Evolutionary conservation across 257 asterid species (phyloP).

Genomic region (Penstemon barbatus): DNA sequence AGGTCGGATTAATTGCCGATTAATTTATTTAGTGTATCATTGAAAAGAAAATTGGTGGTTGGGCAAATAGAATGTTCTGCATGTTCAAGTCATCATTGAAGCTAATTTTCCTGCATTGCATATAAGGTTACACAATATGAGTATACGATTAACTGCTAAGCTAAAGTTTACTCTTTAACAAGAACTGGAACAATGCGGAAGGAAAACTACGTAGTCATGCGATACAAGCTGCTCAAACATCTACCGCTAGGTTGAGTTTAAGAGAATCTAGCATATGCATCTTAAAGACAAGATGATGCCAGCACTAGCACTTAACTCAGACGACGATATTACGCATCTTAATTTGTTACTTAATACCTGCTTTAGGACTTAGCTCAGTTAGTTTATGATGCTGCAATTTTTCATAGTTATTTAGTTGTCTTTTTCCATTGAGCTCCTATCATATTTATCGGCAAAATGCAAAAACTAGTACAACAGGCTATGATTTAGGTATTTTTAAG

Average conservation of each 20-base stretch:
- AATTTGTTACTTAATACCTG: not conserved
- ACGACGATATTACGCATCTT: not conserved
- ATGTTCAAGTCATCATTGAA: not conserved
- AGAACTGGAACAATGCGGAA: no score
- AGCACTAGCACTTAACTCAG: not conserved
- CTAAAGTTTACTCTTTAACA: no score
- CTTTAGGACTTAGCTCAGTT: not conserved
- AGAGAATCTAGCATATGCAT: no score
- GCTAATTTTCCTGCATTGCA: not conserved
- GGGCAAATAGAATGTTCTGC: not conserved
- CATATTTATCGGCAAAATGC: not conserved
- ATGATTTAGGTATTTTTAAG: not conserved
- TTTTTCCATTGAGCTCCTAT: not conserved
- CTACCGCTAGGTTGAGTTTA: no score
- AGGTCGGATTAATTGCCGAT: not conserved
- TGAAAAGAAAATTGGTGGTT: not conserved
- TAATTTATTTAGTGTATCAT: not conserved
- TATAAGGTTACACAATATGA: not conserved
- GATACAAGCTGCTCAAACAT: no score
- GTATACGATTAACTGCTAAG: not conserved
- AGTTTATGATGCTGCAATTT: not conserved
- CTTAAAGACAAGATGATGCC: no score
- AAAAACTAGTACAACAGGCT: not conserved
- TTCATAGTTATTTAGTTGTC: not conserved
- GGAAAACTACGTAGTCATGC: no score